Percentiles rank a stretch among this genome's conserved stretches.
These are phyloP conservation scores for Alternaria rosae DNA, from an alignment of 2,329 filamentous ascomycete species.

Conservation along the genomic window DNA sequence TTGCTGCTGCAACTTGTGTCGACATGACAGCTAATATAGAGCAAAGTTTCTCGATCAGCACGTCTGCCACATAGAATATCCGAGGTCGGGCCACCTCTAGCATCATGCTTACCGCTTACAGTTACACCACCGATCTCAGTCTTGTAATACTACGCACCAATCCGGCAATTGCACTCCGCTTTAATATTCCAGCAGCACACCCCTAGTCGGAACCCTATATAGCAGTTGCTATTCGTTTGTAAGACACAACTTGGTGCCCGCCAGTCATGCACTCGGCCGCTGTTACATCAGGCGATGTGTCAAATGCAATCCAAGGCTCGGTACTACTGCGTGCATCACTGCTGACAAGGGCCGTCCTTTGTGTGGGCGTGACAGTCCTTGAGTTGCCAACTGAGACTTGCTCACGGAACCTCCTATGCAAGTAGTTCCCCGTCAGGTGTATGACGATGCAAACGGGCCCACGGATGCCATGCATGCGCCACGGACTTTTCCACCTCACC, in stretches of 20 bases:
- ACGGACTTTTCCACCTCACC: conserved; percentile 15
- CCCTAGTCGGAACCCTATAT: conserved; percentile 25
- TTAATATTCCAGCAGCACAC: conserved; percentile 22
- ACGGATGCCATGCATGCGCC: conserved; percentile 21
- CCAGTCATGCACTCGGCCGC: conserved; percentile 21
- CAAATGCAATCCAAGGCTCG: conserved; percentile 19
- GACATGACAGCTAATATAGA: conserved; percentile 34
- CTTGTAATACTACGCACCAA: conserved; percentile 29
- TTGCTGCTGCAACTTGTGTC: conserved; percentile 25
- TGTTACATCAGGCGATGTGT: conserved; percentile 26
- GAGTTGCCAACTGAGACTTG: conserved; percentile 5
- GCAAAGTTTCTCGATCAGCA: conserved; percentile 25
- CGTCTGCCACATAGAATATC: conserved; percentile 16
- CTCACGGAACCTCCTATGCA: conserved; percentile 10
- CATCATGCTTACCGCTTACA: conserved; percentile 34
- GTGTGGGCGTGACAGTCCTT: conserved; percentile 1
- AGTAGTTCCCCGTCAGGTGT: conserved; percentile 19
- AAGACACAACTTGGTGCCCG: conserved; percentile 19
- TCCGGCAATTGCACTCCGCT: conserved; percentile 25
- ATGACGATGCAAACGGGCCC: conserved; percentile 22
- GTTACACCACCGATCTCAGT: conserved; percentile 34
- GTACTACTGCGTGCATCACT: conserved; percentile 18
- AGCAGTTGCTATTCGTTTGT: conserved; percentile 20
- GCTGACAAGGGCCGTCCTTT: conserved; percentile 15
- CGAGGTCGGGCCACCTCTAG: conserved; percentile 32